Evolutionary conservation across 2,329 filamentous ascomycete genomes (phyloP), one percentile per base, ranked within the genome.

Genomic region (Coleophoma eucalyptorum): DNA sequence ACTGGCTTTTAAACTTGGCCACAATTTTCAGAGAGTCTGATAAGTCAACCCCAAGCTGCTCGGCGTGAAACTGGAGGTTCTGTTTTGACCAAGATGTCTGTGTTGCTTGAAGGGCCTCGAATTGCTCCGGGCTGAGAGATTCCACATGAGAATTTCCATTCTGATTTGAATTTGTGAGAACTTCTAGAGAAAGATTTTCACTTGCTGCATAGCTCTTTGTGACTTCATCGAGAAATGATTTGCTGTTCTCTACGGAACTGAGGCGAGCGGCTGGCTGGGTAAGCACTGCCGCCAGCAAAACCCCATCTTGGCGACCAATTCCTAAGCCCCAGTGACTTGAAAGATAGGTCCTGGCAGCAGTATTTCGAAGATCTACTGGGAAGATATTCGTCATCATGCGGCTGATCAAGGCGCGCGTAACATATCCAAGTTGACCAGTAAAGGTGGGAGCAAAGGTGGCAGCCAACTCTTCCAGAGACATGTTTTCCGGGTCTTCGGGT

Each of bases 341-440:
- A 35, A 97, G 76, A 66, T 97, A 93, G 72, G 97, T 97, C 63
- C 93, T 83, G 43, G 93, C 89, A 12, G 89, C 81, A 64, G 91
- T 96, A 69, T 96, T 96, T 70, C 96, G 97, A 82, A 97, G 97
- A 55, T 92, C 93, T 74, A 91, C 93, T 43, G 93, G 93, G 93
- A 97, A 97, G n/a, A n/a, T 35, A 35, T 10, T n/a, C n/a, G 33
- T 10, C 10, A 35, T 10, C n/a, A n/a, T 35, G 33, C 33, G 33
- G 10, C n/a, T 10, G 10, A 35, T 10, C 10, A 35, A n/a, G 10
- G n/a, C n/a, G 33, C 10, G 10, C n/a, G 33, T 35, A n/a, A 10
- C 10, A 10, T 35, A 97, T 69, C 93, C 93, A 54, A 97, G 83
- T 73, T 95, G 91, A 61, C 93, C 92, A 72, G 96, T 91, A 74